Evolutionary conservation across 768 basidiomycete genomes (phyloP).

Genomic region (Flagelloscypha sp.): DNA sequence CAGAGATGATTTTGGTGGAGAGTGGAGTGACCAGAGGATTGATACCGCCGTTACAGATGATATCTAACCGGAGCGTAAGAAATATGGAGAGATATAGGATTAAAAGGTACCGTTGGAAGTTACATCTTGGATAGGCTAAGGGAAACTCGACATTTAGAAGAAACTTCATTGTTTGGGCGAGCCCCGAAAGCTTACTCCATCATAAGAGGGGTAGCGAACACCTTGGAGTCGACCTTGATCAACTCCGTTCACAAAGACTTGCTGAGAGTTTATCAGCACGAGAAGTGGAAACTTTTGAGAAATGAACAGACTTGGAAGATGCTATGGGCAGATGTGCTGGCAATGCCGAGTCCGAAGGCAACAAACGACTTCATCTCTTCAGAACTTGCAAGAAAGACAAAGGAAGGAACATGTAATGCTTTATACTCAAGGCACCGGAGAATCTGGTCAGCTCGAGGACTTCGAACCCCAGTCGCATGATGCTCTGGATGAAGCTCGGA

Average conservation of each 20-base stretch:
- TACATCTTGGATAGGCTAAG: slow-evolving; percentile 48
- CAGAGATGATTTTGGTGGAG: slow-evolving; percentile 35
- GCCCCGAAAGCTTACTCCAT: slow-evolving; percentile 33
- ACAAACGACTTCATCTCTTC: too few relatives aligned
- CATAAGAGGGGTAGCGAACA: slow-evolving; percentile 36
- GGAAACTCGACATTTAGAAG: neutral
- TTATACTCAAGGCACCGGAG: too few relatives aligned
- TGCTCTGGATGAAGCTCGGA: too few relatives aligned
- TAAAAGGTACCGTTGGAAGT: slow-evolving; percentile 48
- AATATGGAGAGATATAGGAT: too few relatives aligned
- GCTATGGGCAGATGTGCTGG: slow-evolving; percentile 35
- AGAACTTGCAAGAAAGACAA: too few relatives aligned
- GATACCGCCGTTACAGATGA: slow-evolving; percentile 54
- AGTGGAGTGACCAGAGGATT: slow-evolving; percentile 45
- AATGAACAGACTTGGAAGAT: slow-evolving; percentile 38
- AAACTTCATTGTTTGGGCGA: slow-evolving; percentile 5
- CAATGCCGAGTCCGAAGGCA: too few relatives aligned
- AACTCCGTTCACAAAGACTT: slow-evolving; percentile 46
- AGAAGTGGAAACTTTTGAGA: neutral
- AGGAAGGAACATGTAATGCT: too few relatives aligned
- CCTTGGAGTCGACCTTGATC: slow-evolving; percentile 32
- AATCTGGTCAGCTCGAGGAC: too few relatives aligned
- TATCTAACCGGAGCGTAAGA: too few relatives aligned
- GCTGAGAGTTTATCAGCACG: slow-evolving; percentile 18
- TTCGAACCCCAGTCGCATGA: too few relatives aligned